Evolutionary conservation across 345 rosid genomes (phyloP), one percentile per base, ranked within the genome.

Genomic region (Acer campestre): DNA sequence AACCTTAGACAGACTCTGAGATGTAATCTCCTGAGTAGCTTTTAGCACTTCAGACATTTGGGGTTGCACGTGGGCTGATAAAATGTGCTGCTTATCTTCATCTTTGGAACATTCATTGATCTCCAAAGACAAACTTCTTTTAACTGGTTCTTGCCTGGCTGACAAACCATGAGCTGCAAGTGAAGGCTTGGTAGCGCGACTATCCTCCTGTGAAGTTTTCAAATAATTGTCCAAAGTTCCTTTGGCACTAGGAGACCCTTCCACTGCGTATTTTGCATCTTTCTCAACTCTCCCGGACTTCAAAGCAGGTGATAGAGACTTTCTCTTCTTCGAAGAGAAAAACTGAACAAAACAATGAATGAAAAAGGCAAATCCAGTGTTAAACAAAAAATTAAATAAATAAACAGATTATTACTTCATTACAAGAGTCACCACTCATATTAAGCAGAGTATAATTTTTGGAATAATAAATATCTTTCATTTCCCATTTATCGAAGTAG

Each of bases 241-340:
- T 86, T 91, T 90, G 64, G 84, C 92, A 75, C 88, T 86, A 46
- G 97, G 93, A 20, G 96, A 89, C 67, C 79, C 86, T 84, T 89
- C 94, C 18, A 67, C 80, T 44, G 82, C 49, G 25, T 72, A 74
- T 83, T 82, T 88, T 62, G 82, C 88, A 78, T 86, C 88, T 78
- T 88, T 92, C 77, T 85, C 90, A 8, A 59, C 70, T 76, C 87
- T 85, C 77, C 85, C 89, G 67, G 79, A 51, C 87, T 92, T 92
- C 81, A 83, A 85, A 82, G 80, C 81, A 7, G 98, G 97, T 4
- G 97, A 93, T 2, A 20, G 10, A 22, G 89, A 58, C 81, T 93
- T 95, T 88, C 94, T 87, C 90, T 93, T 95, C 85, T 85, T 93
- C 35, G 94, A 92, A 63, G 86, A 83, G 55, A 72, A 93, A 87